phyloP scores from a whole-genome alignment of 768 basidiomycete species.

The Sarcodon sp. region DNA sequence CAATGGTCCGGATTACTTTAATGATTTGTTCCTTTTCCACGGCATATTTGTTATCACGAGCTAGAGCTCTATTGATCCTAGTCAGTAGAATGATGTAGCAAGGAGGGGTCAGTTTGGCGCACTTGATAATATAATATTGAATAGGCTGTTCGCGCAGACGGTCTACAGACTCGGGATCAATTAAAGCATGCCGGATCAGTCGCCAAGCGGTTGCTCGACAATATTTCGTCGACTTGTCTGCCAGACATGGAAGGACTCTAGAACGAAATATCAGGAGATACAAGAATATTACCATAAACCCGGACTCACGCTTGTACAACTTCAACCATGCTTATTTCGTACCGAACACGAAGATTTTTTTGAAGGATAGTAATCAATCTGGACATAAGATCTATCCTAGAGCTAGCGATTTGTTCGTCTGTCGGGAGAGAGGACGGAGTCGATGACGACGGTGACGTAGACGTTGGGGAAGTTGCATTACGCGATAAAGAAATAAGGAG shows the following conservation, averaged over 20 bases:
- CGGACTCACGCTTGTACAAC: constrained; percentile 63
- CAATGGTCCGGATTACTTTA: constrained; percentile 73
- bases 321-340: constrained; percentile 58
- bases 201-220: constrained; percentile 78
- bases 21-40: constrained; percentile 89
- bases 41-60: constrained; percentile 71
- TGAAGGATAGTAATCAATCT: constrained; percentile 54
- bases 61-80: constrained; percentile 48
- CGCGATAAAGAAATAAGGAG: constrained; percentile 36
- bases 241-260: constrained; percentile 69
- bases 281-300: not conserved
- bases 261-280: constrained; percentile 2
- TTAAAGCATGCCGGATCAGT: constrained; percentile 63
- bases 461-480: constrained; percentile 17
- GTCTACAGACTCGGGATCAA: constrained; percentile 62
- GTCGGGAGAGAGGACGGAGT: constrained; percentile 23
- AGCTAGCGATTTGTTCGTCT: constrained; percentile 28
- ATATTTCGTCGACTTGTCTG: constrained; percentile 61
- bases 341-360: constrained; percentile 61
- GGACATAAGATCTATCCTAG: constrained; percentile 50
- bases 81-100: constrained; percentile 1
- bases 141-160: constrained; percentile 49
- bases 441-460: constrained; percentile 19
- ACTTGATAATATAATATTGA: constrained; percentile 92
- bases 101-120: constrained; percentile 10